Evolutionary conservation across 305 asterid genomes (phyloP), one percentile per base, ranked within the genome.

Genomic region (Solanum hybrid): DNA sequence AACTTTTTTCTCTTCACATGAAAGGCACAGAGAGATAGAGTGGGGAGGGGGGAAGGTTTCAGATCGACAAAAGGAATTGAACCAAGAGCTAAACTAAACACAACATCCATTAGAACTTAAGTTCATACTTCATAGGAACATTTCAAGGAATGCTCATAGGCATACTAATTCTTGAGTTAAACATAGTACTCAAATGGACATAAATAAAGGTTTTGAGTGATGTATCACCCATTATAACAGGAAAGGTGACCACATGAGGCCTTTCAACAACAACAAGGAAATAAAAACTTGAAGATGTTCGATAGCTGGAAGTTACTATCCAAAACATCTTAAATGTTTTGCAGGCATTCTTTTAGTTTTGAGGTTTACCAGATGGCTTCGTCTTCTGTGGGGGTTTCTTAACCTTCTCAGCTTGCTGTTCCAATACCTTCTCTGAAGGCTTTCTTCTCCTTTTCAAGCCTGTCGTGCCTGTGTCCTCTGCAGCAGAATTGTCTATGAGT

Each of bases 391-490:
- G 88, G 45, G 94, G 91, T 92, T 93, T 93, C 93, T 91, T 94
- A 91, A 92, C 93, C 93, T 92, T 94, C 89, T 93, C 96, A 86
- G 90, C 90, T 88, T 96, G 96, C 90, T 93, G 89, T 89, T 92
- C 95, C 93, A 92, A 83, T 89, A 94, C 95, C 93, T 95, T 95
- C 92, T 96, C 97, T 51, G 98, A 93, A 89, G 94, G 95, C 93
- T 91, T 95, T 90, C 97, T 93, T 92, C 89, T 94, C 91, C 98
- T 93, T 93, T 93, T 95, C 87, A 91, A 41, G 31, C 91, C 91
- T 45, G 93, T 91, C 76, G 95, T 96, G 89, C 96, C 98, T 5
- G 93, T 91, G 90, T 95, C 97, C 90, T 95, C 99, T 88, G 98
- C 97, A 91, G 92, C 92, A 90, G 92, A 93, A 92, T 92, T 92